Percentiles rank a stretch among this genome's conserved stretches.
Conservation (phyloP, 352 stramenopile genomes). For the Thraustochytrium sp. region DNA sequence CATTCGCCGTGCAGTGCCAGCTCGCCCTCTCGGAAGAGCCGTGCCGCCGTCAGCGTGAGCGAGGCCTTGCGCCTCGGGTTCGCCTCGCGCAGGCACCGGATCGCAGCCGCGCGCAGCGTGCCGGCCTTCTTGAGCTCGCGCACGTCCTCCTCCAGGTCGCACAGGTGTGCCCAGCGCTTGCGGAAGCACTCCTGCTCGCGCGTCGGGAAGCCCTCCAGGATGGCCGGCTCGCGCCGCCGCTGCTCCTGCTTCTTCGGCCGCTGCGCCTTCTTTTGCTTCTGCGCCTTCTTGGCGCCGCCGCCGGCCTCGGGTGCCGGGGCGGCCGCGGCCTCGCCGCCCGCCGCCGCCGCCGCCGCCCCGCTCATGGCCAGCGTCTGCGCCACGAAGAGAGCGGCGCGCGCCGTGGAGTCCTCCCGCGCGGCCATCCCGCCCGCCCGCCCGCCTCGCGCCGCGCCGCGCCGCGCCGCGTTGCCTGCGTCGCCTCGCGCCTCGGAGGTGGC, state of each 20-base stretch:
- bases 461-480: no score
- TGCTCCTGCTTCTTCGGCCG: neutral
- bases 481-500: no score
- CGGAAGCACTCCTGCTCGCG: neutral
- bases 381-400: neutral
- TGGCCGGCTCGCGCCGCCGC: neutral
- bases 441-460: no score
- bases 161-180: neutral
- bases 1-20: neutral
- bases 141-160: neutral
- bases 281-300: neutral
- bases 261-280: constrained; percentile 23
- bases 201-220: neutral
- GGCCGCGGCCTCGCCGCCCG: neutral
- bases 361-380: neutral
- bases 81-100: neutral
- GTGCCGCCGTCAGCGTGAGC: neutral
- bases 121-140: neutral
- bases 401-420: constrained; percentile 6
- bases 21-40: neutral
- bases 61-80: constrained; percentile 23
- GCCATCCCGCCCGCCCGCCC: no score
- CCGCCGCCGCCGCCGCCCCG: neutral
- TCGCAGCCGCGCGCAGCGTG: neutral
- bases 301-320: neutral